Base-by-base conservation (phyloP, 2,329 filamentous ascomycete genomes). In the Diplocarpon rosae region DNA sequence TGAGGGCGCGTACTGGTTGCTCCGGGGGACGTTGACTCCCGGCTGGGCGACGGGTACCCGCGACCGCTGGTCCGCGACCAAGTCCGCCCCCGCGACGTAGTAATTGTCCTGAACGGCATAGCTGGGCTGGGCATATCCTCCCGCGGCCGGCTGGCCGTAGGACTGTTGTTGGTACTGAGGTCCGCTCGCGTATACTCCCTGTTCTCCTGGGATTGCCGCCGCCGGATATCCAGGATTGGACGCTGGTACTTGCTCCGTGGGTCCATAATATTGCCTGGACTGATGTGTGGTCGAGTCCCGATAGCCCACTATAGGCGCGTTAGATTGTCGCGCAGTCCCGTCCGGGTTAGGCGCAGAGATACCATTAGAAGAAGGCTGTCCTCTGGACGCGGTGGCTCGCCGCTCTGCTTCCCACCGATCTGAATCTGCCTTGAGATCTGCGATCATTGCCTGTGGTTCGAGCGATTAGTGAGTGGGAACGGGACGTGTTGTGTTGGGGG, bases 381-480 rank as follows among this genome's bases (percentile, higher is more conserved):
- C 54, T 53, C 59, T 55, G 39, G 53, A 51, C 38, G 47, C 48
- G 32, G 59, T 55, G 38, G 50, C 49, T 49, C 55, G 47, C 36
- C 60, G 52, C 48, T 63, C 61, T 16, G 47, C 51, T 27, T 70
- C 67, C 70, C 69, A 74, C 54, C 69, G 65, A 51, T 65, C 63
- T 38, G 71, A 73, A 56, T 73, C 71, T 49, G 66, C 65, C 55
- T 72, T 72, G 35, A 73, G 60, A 63, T 73, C 70, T 56, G 67
- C 63, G 58, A 73, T 72, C 70, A 73, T 73, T 61, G 70, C 69
- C 71, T 74, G 49, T 42, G 47, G 42, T 8, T 39, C 27, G 31
- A 35, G 45, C 33, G 16, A 48, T 57, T 42, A 59, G 56, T 46
- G 35, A 46, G 24, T 13, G 39, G n/a, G n/a, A n/a, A n/a, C n/a